Percentiles rank a stretch among this genome's conserved stretches.
These are phyloP conservation scores for Chamaecrista fasciculata DNA, from an alignment of 306 rosid species.

Conservation along the genomic window DNA sequence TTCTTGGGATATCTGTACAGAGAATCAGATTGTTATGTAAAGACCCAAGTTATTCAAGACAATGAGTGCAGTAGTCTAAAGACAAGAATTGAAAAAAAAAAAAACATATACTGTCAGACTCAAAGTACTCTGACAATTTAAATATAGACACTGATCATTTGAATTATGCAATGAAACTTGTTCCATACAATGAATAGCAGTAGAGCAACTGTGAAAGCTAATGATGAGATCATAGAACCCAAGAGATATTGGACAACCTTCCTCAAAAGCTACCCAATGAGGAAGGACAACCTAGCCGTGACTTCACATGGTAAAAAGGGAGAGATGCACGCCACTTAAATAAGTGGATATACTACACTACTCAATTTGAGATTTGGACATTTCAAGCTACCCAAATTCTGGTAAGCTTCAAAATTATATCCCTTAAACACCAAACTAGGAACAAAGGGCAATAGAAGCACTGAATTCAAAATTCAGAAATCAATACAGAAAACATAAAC, in stretches of 20 bases:
- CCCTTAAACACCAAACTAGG: neutral
- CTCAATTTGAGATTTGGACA: too few relatives aligned
- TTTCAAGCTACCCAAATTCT: too few relatives aligned
- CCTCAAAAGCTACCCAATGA: too few relatives aligned
- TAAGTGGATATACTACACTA: too few relatives aligned
- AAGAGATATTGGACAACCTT: too few relatives aligned
- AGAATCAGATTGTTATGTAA: neutral
- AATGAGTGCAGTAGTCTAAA: neutral
- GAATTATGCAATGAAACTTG: neutral
- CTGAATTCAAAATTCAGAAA: neutral
- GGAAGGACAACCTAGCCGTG: too few relatives aligned
- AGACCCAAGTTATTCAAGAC: neutral
- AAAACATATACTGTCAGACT: neutral
- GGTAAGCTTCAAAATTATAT: neutral
- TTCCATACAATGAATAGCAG: neutral
- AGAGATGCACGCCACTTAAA: too few relatives aligned
- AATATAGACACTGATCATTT: neutral
- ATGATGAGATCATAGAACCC: too few relatives aligned
- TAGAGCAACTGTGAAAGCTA: neutral
- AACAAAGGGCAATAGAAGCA: conserved; percentile 10
- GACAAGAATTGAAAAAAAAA: neutral
- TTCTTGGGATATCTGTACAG: conserved; percentile 75
- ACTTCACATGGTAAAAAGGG: too few relatives aligned
- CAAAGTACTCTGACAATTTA: neutral
- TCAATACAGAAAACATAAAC: neutral